Base-by-base conservation (phyloP, 257 asterid species). In the Solanum habrochaites region DNA sequence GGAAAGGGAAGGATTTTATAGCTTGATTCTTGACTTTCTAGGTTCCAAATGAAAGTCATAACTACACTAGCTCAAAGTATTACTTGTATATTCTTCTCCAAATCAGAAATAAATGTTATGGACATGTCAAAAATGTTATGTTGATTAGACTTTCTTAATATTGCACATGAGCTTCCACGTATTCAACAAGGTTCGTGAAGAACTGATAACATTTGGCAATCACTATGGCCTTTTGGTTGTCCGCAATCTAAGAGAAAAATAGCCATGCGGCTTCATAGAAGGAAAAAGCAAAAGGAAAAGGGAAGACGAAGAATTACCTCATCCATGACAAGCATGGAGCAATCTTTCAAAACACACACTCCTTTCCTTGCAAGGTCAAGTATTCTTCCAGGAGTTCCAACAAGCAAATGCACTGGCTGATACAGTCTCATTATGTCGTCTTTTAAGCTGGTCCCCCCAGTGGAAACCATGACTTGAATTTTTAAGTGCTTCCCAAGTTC, bases 361-460 rank as follows among this genome's bases (percentile, higher is more conserved):
- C 95, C 93, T 90, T 94, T 94, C 77, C 89, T 93, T 45, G 97
- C 90, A 87, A 95, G 98, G 92, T 95, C 98, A 86, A 95, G 95
- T 86, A 95, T 92, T 92, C 98, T 92, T 88, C 98, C 98, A 23
- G 98, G 98, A 58, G 98, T 95, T 83, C 98, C 98, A 87, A 95
- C 98, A 86, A 95, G 95, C 83, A 95, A 91, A 91, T 95, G 98
- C 89, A 95, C 98, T 16, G 98, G 98, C 87, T 95, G 98, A 88
- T 94, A 94, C 25, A 95, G 93, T 29, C 98, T 98, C 98, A 95
- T 95, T 85, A 95, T 95, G 91, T 95, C 98, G 86, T 95, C 98
- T 78, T 92, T 95, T 87, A 95, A 87, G 93, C 98, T 95, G 71
- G 98, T 95, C 85, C 98, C 98, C 86, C 98, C 98, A 3, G 98